Conservation (phyloP, 164 flowering plant species). For the Vitis rupestris region DNA sequence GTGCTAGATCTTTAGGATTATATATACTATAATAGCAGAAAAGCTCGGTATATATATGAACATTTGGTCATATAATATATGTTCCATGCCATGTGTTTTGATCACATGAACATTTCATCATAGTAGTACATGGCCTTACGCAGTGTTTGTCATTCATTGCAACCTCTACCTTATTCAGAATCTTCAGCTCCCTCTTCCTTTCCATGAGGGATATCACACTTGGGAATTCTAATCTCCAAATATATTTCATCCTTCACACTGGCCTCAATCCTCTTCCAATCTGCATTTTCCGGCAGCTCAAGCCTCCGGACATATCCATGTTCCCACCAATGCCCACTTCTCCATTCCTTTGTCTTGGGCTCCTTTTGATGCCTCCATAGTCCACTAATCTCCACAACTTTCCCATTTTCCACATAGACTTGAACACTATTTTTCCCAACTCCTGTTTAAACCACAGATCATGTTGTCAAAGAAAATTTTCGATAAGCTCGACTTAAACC, state of each 20-base stretch:
- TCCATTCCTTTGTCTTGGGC: conserved; percentile 59
- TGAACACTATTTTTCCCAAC: conserved; percentile 31
- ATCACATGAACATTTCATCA: neutral
- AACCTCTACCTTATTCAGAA: conserved; percentile 8
- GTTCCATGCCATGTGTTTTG: neutral
- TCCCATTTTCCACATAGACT: conserved; percentile 57
- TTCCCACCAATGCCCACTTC: conserved; percentile 82
- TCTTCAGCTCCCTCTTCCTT: conserved; percentile 15
- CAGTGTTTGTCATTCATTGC: neutral
- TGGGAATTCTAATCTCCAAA: conserved; percentile 71
- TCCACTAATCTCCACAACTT: conserved; percentile 74
- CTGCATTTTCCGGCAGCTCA: conserved; percentile 76
- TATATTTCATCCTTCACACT: conserved; percentile 33
- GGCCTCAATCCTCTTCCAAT: conserved; percentile 58
- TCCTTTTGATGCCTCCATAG: conserved; percentile 54
- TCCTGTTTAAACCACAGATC: conserved; percentile 30
- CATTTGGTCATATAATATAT: neutral
- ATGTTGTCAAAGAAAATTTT: neutral
- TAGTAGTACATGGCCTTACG: neutral
- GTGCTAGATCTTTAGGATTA: neutral
- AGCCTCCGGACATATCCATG: conserved; percentile 75
- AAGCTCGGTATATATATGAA: neutral
- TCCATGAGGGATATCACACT: conserved; percentile 23
- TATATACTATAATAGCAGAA: neutral
- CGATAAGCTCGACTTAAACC: neutral